Evolutionary conservation across 768 basidiomycete genomes (phyloP), one percentile per base, ranked within the genome.

Genomic region (Panus rudis): DNA sequence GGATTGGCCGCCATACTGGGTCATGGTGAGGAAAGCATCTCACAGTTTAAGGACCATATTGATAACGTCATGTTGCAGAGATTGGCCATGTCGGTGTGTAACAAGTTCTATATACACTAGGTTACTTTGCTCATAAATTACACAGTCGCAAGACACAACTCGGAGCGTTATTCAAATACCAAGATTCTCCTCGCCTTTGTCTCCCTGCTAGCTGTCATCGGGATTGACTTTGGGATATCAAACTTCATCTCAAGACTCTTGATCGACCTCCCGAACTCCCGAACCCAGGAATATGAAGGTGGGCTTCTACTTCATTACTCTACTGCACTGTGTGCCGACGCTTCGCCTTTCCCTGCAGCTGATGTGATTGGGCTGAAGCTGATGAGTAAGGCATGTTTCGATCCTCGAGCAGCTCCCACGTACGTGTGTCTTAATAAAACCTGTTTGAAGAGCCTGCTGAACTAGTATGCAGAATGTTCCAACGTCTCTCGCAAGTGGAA

Each of bases 281-380:
- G 93, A 40, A 78, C 65, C 16, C 78, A 84, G 37, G 93, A 98
- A 60, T 66, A 72, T 3, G 92, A 97, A 74, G 87, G 87, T 79
- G 24, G 19, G 16, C 43, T 49, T 25, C 16, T 17, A 6, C 25
- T 7, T 16, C 23, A 8, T 24, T 37, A 7, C 23, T 10, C 21
- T 14, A 4, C 11, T 28, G 19, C 37, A 4, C n/a, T n/a, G n/a
- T n/a, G n/a, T n/a, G n/a, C n/a, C n/a, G n/a, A n/a, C n/a, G n/a
- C n/a, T n/a, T n/a, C 11, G 23, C n/a, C 4, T 27, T 24, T 13
- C 37, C 25, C 13, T 32, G 16, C 50, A 90, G 93, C 93, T 27
- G 93, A 97, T 58, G 71, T 77, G 22, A 84, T 98, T 39, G 93
- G 94, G 6, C 61, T 97, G 35, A 72, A 73, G 5, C 69, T 97